Evolutionary conservation across 176 grass and related monocot species (phyloP), one percentile per base, ranked within the genome.

Genomic region (bread wheat (Triticum aestivum)): DNA sequence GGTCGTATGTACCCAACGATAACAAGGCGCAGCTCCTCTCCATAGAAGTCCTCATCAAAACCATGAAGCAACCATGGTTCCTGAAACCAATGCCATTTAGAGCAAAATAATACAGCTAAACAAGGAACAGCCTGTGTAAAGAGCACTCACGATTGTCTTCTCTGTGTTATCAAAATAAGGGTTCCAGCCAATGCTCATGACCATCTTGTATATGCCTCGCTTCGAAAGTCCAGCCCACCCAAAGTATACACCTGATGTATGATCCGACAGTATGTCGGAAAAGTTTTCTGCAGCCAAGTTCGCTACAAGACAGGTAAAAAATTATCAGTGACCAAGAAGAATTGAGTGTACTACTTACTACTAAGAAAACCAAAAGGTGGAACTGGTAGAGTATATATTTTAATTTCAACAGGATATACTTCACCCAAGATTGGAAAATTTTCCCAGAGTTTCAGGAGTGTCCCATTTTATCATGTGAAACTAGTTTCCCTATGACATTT

Each of bases 181-280:
- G 88, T 98, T 98, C 97, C 97, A 99, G 66, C 97, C 97, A 68
- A 99, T 92, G 77, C 94, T 99, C 94, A 99, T 99, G 83, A 93
- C 97, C 97, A 96, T 99, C 83, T 96, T 96, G 81, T 88, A 99
- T 80, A 93, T 64, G 73, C 97, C 94, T 77, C 67, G 89, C 18
- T n/a, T 85, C 74, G 94, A 85, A 89, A 96, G 86, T 52, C 83
- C 77, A 80, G 90, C 97, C 97, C 97, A 99, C 75, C 97, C 97
- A 83, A 99, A 99, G 81, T 94, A 99, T 56, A 99, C 94, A 59
- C 97, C 94, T 35, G 90, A 99, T 69, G 94, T 93, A 91, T 99
- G 89, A 30, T 99, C 97, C 5, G 90, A 96, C 20, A 94, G 90
- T 83, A 94, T 4, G 58, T 89, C 79, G 6, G 94, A 93, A 77